Base-by-base conservation (phyloP, 495 filamentous ascomycete genomes). In the Haplographium delicatum region DNA sequence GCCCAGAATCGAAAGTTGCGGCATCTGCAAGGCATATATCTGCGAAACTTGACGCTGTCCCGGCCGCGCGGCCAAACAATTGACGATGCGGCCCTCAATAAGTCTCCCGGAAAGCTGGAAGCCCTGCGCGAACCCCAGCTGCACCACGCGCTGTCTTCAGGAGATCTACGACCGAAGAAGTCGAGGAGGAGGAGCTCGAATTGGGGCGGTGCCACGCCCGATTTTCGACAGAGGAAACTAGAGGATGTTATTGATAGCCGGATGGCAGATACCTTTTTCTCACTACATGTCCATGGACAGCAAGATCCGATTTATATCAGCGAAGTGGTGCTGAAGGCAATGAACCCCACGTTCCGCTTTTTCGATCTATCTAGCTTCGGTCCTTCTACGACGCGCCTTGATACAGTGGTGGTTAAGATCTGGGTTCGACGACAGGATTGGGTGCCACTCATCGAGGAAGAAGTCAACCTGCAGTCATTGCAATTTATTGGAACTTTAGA, bases 181-280 rank as follows among this genome's bases (percentile, higher is more conserved):
- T 54, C 70, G 38, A 74, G 83, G 18, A 74, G 88, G 45, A 72
- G 82, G 39, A 93, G 85, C 65, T 85, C 83, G 4, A 80, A 79
- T 37, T 85, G 89, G 73, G 76, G 71, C 33, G 80, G 76, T 52
- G 75, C 78, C n/a, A 82, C 76, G 44, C 85, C 87, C 0, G 72
- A 73, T 24, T 75, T 72, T 15, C 63, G 87, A 54, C 90, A 95
- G 73, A 79, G 83, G 58, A 85, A 79, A 57, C 66, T 95, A 37
- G 86, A 93, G 59, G 79, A 88, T 56, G 76, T 84, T 2, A 80
- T 82, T 18, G 78, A 78, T 25, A 80, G 70, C 54, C 78, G 81
- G 45, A 83, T 94, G 71, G 87, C 82, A n/a, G 87, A 96, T 65
- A 80, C 82, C 8, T 96, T 95, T 77, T 94, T 95, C 64, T 85